These are phyloP conservation scores for Sporisorium reilianum DNA, from an alignment of 1,284 basidiomycete genomes.

Conservation along the genomic window DNA sequence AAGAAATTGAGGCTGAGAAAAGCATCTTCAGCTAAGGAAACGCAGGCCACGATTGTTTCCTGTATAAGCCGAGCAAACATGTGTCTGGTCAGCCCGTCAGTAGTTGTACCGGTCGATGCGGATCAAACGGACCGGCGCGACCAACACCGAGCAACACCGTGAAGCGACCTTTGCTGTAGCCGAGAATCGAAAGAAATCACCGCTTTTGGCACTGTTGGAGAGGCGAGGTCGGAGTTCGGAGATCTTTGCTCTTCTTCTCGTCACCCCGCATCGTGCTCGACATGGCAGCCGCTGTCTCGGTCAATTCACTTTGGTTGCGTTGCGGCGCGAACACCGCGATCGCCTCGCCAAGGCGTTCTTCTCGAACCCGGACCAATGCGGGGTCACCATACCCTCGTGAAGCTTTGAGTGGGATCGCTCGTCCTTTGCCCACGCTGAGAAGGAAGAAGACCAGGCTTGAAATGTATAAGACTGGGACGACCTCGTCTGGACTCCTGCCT, in stretches of 20 bases:
- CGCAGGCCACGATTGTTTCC: too few species aligned
- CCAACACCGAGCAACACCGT: too few species aligned
- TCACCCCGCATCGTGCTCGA: not conserved
- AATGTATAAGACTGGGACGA: too few species aligned
- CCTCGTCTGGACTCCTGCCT: too few species aligned
- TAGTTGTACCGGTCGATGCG: too few species aligned
- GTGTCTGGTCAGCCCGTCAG: too few species aligned
- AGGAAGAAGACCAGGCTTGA: too few species aligned
- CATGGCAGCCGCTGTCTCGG: not conserved
- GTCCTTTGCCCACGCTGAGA: not conserved
- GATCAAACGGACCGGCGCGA: too few species aligned
- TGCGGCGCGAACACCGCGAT: conserved; percentile 4
- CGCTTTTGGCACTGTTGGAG: conserved; percentile 4
- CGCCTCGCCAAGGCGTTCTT: not conserved
- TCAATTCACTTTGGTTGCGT: conserved; percentile 6
- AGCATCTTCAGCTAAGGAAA: not conserved
- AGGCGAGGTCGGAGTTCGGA: conserved; percentile 22
- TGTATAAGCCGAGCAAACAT: too few species aligned
- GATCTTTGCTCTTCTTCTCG: conserved; percentile 21
- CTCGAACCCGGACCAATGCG: conserved; percentile 21
- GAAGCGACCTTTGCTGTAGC: not conserved
- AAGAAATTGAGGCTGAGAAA: not conserved
- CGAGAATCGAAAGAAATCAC: not conserved
- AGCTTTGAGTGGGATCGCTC: conserved; percentile 1
- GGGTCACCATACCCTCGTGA: conserved; percentile 15